Conservation (phyloP, 2,329 filamentous ascomycete species). For the Dothidotthia symphoricarpi region DNA sequence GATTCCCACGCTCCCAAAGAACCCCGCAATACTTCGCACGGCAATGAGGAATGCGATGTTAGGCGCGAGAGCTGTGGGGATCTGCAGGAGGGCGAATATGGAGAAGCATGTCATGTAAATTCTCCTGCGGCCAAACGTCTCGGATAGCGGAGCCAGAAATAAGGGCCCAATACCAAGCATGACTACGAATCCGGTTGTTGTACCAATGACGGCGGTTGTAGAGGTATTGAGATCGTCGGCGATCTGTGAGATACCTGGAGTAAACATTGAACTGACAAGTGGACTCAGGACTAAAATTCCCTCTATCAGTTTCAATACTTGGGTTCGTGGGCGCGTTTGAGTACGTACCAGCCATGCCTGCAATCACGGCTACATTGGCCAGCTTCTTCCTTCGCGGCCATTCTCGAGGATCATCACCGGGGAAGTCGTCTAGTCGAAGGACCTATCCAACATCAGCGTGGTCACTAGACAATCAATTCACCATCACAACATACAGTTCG, state of each 20-base stretch:
- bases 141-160: constrained; percentile 48
- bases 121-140: constrained; percentile 49
- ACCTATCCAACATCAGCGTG: constrained; percentile 8
- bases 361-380: constrained; percentile 52
- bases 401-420: constrained; percentile 47
- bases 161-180: constrained; percentile 51
- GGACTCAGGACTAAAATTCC: constrained; percentile 44
- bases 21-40: constrained; percentile 48
- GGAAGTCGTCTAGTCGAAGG: constrained; percentile 26
- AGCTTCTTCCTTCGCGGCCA: constrained; percentile 49
- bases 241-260: constrained; percentile 52
- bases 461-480: constrained; percentile 4
- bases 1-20: constrained; percentile 53
- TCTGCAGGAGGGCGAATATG: constrained; percentile 48
- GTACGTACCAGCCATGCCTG: constrained; percentile 48
- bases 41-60: constrained; percentile 49
- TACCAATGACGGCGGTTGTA: constrained; percentile 47
- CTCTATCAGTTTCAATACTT: background rate
- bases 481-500: constrained; percentile 30
- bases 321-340: background rate
- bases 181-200: constrained; percentile 53
- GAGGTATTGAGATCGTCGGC: constrained; percentile 47
- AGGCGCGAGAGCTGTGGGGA: constrained; percentile 49
- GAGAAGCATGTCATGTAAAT: constrained; percentile 49
- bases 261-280: constrained; percentile 53